Conservation (phyloP, 1,284 basidiomycete species). For the Cutaneotrichosporon dermatis region DNA sequence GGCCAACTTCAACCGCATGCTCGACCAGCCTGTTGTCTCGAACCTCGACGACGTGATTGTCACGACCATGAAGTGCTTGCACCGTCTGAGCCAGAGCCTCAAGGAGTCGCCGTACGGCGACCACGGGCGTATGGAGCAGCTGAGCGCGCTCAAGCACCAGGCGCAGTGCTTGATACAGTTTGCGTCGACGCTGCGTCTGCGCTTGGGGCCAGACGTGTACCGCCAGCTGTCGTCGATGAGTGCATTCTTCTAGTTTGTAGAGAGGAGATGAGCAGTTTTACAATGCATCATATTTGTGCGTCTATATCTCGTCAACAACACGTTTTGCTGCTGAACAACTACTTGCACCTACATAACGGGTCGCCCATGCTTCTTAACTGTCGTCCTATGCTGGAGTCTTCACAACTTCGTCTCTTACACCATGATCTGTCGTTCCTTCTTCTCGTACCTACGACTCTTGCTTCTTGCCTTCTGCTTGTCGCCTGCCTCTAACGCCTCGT, state of each 20-base stretch:
- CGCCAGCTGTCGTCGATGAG: slow-evolving; percentile 61
- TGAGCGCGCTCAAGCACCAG: slow-evolving; percentile 44
- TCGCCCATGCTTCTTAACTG: too few relatives aligned
- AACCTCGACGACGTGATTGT: slow-evolving; percentile 86
- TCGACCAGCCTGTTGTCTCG: slow-evolving; percentile 77
- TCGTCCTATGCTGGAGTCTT: too few relatives aligned
- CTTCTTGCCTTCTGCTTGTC: background rate
- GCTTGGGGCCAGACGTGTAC: slow-evolving; percentile 86
- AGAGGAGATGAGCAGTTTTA: too few relatives aligned
- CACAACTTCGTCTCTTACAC: too few relatives aligned
- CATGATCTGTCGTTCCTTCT: too few relatives aligned
- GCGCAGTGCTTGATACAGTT: slow-evolving; percentile 67
- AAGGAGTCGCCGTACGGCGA: slow-evolving; percentile 69
- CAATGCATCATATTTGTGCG: background rate
- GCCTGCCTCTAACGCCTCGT: background rate
- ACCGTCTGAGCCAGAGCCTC: slow-evolving; percentile 67
- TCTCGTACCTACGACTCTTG: too few relatives aligned
- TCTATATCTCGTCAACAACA: background rate
- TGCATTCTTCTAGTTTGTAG: slow-evolving; percentile 19
- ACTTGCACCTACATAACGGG: too few relatives aligned
- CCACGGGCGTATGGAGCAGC: slow-evolving; percentile 34
- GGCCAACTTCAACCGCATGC: slow-evolving; percentile 77
- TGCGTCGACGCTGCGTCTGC: slow-evolving; percentile 78
- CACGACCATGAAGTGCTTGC: slow-evolving; percentile 90
- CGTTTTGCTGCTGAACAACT: too few relatives aligned